Evolutionary conservation across 495 filamentous ascomycete species (phyloP).

Genomic region (Penicilliopsis zonata): DNA sequence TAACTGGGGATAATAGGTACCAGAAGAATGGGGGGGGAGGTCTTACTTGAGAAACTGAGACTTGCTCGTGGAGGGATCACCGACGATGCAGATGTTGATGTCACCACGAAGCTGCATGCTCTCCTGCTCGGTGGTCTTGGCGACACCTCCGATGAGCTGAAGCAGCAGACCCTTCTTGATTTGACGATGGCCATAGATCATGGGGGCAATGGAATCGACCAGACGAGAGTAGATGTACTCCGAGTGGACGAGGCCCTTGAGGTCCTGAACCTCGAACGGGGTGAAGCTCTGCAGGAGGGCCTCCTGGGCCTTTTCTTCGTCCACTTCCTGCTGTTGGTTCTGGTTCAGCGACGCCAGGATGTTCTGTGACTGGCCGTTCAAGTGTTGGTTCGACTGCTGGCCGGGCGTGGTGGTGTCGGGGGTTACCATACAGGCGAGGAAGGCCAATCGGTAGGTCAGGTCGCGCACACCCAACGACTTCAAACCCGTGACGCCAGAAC

Average conservation of each 20-base stretch:
- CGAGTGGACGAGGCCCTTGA: slow-evolving; percentile 85
- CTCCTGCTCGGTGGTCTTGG: slow-evolving; percentile 72
- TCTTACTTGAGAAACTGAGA: slow-evolving; percentile 90
- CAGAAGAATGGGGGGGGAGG: too few relatives aligned
- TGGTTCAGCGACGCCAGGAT: slow-evolving; percentile 76
- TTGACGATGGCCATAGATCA: slow-evolving; percentile 92
- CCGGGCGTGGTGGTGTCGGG: slow-evolving; percentile 76
- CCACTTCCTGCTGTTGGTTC: slow-evolving; percentile 49
- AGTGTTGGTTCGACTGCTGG: slow-evolving; percentile 49
- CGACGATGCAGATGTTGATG: slow-evolving; percentile 98
- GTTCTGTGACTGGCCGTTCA: slow-evolving; percentile 61
- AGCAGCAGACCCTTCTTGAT: slow-evolving; percentile 96
- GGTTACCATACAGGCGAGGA: slow-evolving; percentile 93
- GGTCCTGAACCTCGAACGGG: slow-evolving; percentile 74
- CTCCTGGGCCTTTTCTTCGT: slow-evolving; percentile 76
- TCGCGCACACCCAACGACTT: slow-evolving; percentile 91
- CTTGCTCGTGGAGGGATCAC: slow-evolving; percentile 96
- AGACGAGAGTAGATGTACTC: slow-evolving; percentile 91
- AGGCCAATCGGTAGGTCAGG: slow-evolving; percentile 92
- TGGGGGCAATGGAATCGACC: slow-evolving; percentile 90
- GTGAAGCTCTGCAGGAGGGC: slow-evolving; percentile 76
- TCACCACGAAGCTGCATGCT: slow-evolving; percentile 91
- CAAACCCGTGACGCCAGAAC: slow-evolving; percentile 73
- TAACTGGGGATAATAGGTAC: not conserved
- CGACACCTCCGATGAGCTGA: slow-evolving; percentile 85